Base-by-base conservation (phyloP, 2,329 filamentous ascomycete genomes). In the Pestalotiopsis sp. region DNA sequence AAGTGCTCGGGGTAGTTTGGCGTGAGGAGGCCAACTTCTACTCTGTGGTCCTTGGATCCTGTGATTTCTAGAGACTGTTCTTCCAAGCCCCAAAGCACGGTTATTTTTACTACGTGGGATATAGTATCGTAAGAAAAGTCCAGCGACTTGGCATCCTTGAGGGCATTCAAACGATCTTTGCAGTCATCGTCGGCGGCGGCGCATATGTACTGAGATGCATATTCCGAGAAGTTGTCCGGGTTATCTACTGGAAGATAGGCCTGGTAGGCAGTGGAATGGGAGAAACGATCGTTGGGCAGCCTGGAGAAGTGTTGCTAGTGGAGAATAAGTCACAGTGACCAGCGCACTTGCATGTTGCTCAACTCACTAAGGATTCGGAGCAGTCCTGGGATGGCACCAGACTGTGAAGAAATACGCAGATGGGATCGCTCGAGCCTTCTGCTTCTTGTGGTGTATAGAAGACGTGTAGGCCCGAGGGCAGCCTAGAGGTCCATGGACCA, bases 21-120 rank as follows among this genome's bases (percentile, higher is more conserved):
- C 5, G 88, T 88, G 67, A 98, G 81, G 56, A 98, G 86, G 17
- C 95, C 95, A 22, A 98, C 88, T 77, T 98, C 95, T 4, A 94
- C 86, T 61, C 91, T 87, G 61, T 89, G 83, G 1, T 80, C 75
- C 0, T 78, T 73, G 7, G 80, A 80, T 0, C 80, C 75, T 17
- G 81, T 75, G 13, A 84, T 81, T 1, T 76, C 74, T 20, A 89
- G 69, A 2, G 75, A 73, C 39, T 83, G 83, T 20, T 73, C 71
- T 40, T 75, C 75, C 65, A 85, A 80, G 1, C 86, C 82, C 89
- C 90, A 96, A 65, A 89, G 82, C 35, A 86, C 88, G 1, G 89
- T 91, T 9, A 94, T 69, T 58, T 88, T 88, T 26, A 95, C 78
- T 1, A 87, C 82, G 71, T 91, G 86, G 1, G 90, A 89, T 67